Conservation (phyloP, 2,329 filamentous ascomycete species). For the Calonectria hongkongensis region DNA sequence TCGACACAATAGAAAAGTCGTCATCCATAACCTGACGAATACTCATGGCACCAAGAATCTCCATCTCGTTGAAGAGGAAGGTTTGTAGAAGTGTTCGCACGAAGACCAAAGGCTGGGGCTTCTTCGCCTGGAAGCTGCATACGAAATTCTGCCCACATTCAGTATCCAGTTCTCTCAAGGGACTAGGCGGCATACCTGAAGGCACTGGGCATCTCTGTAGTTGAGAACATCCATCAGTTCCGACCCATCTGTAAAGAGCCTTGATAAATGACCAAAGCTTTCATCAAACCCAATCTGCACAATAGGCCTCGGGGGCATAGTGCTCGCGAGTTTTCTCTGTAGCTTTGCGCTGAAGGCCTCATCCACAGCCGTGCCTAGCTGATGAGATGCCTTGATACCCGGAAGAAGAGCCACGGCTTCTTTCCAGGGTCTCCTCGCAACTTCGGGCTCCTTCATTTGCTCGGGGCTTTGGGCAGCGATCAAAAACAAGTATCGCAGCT, state of each 20-base stretch:
- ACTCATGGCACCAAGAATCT: slow-evolving; percentile 79
- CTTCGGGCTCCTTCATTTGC: slow-evolving; percentile 66
- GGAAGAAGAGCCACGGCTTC: slow-evolving; percentile 71
- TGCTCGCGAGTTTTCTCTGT: slow-evolving; percentile 93
- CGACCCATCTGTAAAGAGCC: slow-evolving; percentile 82
- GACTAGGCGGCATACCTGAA: slow-evolving; percentile 73
- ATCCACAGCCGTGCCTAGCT: slow-evolving; percentile 78
- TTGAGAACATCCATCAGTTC: slow-evolving; percentile 81
- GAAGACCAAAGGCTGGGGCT: slow-evolving; percentile 88
- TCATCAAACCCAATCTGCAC: slow-evolving; percentile 84
- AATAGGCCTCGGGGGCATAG: slow-evolving; percentile 93
- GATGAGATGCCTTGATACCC: slow-evolving; percentile 75
- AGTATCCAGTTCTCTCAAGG: neutral
- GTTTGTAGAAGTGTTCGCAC: slow-evolving; percentile 87
- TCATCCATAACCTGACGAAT: slow-evolving; percentile 86
- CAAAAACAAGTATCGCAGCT: slow-evolving; percentile 80
- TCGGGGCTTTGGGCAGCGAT: slow-evolving; percentile 70
- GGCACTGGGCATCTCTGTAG: slow-evolving; percentile 80
- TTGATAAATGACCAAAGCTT: slow-evolving; percentile 81
- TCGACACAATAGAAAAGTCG: slow-evolving; percentile 85
- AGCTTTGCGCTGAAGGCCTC: slow-evolving; percentile 93
- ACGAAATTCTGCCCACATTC: slow-evolving; percentile 77
- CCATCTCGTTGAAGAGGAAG: slow-evolving; percentile 83
- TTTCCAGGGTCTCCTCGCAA: slow-evolving; percentile 71
- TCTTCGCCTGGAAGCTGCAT: slow-evolving; percentile 83